phyloP scores from a whole-genome alignment of 1,139 yeast genomes.

The Protomyces inundatus region DNA sequence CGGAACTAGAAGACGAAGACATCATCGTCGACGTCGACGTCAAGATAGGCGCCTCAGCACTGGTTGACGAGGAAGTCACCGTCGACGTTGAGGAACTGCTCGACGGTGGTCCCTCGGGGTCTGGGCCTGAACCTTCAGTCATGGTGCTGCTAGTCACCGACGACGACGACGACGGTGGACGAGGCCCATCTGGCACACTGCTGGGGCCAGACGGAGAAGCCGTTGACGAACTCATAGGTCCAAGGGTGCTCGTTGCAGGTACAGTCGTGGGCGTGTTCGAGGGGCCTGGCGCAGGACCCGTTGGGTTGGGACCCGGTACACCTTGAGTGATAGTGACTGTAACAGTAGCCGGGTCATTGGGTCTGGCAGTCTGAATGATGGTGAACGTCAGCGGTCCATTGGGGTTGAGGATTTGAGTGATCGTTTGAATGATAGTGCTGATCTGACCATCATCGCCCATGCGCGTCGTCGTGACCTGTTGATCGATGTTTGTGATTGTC shows the following conservation, averaged over 20 bases:
- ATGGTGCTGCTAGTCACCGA: not conserved
- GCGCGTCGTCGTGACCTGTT: conserved; percentile 1
- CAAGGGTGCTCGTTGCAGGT: too few species aligned
- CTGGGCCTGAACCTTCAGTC: too few species aligned
- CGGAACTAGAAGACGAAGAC: not conserved
- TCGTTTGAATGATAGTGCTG: conserved; percentile 5
- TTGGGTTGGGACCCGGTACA: not conserved
- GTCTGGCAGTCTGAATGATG: not conserved
- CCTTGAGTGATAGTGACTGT: conserved; percentile 1
- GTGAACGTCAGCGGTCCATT: not conserved
- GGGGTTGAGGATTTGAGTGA: not conserved
- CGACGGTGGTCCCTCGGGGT: not conserved
- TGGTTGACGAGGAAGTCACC: not conserved
- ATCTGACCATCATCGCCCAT: conserved; percentile 3
- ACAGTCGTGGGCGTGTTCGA: not conserved
- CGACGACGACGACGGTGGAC: not conserved
- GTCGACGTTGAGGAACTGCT: not conserved
- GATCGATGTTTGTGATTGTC: conserved; percentile 2
- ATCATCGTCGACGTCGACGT: not conserved
- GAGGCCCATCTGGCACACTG: not conserved
- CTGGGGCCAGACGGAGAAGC: too few species aligned
- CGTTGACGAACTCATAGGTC: too few species aligned
- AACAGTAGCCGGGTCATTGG: not conserved
- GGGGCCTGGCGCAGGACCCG: not conserved
- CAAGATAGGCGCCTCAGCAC: not conserved